These are phyloP conservation scores for Colletotrichum spinosum DNA, from an alignment of 2,329 filamentous ascomycete species.

Conservation along the genomic window DNA sequence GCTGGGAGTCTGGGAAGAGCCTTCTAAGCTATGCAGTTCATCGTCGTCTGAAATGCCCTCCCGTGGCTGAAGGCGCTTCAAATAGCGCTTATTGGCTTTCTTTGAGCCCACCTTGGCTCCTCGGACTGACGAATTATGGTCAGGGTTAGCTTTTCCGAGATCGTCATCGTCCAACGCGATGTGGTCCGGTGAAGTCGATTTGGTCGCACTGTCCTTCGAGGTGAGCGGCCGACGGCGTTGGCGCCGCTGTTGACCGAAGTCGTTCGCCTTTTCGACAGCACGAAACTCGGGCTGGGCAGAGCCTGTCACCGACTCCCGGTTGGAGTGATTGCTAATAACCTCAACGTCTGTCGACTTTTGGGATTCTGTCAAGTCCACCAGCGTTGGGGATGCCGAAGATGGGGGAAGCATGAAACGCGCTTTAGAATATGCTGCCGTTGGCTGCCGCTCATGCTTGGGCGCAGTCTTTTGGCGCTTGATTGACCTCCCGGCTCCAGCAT, in stretches of 20 bases:
- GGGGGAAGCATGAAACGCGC: not conserved
- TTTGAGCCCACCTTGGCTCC: not conserved
- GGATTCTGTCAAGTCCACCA: slow-evolving; percentile 26
- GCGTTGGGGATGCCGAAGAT: not conserved
- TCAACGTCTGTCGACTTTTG: slow-evolving; percentile 23
- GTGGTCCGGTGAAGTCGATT: not conserved
- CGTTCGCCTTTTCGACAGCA: not conserved
- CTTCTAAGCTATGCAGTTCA: slow-evolving; percentile 1
- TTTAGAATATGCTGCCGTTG: not conserved
- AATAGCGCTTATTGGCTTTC: not conserved
- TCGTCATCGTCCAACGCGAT: not conserved
- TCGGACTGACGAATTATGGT: too few species aligned
- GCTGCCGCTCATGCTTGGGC: not conserved
- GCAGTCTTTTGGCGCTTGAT: slow-evolving; percentile 30
- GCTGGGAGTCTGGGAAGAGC: not conserved
- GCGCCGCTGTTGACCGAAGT: not conserved
- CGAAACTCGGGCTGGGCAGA: not conserved
- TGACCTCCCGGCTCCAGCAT: slow-evolving; percentile 12
- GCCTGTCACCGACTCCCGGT: not conserved
- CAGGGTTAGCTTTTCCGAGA: not conserved
- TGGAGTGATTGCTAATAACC: slow-evolving; percentile 23
- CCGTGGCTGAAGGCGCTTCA: not conserved
- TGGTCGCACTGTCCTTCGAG: too few species aligned
- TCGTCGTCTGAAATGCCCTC: slow-evolving; percentile 18
- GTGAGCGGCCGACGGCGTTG: not conserved